Conservation (phyloP, 78 protist species). For the Dictyostelium firmibasis region DNA sequence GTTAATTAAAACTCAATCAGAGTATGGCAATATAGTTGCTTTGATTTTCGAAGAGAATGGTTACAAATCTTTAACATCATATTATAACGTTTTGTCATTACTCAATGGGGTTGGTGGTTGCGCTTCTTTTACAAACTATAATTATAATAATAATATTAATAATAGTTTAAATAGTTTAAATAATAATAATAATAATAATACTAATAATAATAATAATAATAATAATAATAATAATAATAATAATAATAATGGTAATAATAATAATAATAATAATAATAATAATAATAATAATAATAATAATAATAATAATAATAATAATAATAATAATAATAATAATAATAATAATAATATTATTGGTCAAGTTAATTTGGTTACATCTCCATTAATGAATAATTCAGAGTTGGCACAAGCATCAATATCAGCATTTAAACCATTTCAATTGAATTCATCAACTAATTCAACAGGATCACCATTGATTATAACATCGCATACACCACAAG, state of each 20-base stretch:
- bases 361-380: not conserved
- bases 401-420: not conserved
- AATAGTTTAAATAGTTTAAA: not conserved
- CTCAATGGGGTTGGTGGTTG: not conserved
- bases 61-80: conserved; percentile 32
- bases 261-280: not conserved
- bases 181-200: not conserved
- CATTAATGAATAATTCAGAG: not conserved
- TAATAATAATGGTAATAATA: not conserved
- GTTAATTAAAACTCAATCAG: conserved; percentile 38
- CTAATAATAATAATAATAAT: not conserved
- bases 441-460: not conserved
- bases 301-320: not conserved
- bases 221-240: not conserved
- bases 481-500: not conserved
- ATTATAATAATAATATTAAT: not conserved
- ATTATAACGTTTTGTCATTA: not conserved
- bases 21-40: conserved; percentile 43
- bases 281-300: not conserved
- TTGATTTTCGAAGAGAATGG: conserved; percentile 41
- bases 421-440: not conserved
- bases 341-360: not conserved
- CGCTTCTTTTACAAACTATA: not conserved
- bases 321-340: not conserved
- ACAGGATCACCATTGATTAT: not conserved